phyloP scores from a whole-genome alignment of 1,284 basidiomycete species.

The Violaceomyces palustris region DNA sequence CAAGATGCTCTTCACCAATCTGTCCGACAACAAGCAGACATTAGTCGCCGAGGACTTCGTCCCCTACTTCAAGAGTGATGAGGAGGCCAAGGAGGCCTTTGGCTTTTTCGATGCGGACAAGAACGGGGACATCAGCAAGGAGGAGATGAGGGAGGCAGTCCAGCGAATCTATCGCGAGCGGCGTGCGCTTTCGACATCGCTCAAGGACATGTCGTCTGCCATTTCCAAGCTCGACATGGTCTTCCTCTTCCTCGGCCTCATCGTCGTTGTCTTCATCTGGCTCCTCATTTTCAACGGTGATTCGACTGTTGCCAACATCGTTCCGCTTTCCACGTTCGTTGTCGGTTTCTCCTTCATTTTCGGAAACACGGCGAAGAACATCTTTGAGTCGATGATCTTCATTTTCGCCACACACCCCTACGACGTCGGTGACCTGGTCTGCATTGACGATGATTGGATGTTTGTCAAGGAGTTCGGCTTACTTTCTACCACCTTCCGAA shows the following conservation, averaged over 20 bases:
- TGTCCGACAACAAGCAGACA: conserved; percentile 36
- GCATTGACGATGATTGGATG: conserved; percentile 51
- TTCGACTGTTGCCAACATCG: conserved; percentile 69
- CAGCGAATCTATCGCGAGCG: conserved; percentile 75
- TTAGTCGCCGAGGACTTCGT: conserved; percentile 58
- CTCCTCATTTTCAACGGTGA: conserved; percentile 71
- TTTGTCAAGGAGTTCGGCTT: conserved; percentile 62
- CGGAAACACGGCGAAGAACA: conserved; percentile 72
- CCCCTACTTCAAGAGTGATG: conserved; percentile 70
- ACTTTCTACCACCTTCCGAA: conserved; percentile 72
- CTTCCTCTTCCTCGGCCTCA: conserved; percentile 62
- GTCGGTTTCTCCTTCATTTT: conserved; percentile 57
- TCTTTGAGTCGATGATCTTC: conserved; percentile 66
- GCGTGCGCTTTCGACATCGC: conserved; percentile 64
- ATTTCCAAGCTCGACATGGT: conserved; percentile 45
- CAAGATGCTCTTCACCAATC: conserved; percentile 66
- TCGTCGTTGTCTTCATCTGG: conserved; percentile 67
- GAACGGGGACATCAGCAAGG: conserved; percentile 73
- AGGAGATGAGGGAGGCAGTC: conserved; percentile 78
- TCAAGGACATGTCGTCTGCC: conserved; percentile 56
- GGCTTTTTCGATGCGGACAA: conserved; percentile 73
- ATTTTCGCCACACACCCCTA: conserved; percentile 63
- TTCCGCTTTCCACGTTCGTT: conserved; percentile 73
- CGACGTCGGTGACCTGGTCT: conserved; percentile 51
- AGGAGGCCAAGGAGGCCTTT: conserved; percentile 71